phyloP scores from a whole-genome alignment of 2,329 filamentous ascomycete species.

The Capronia americana region DNA sequence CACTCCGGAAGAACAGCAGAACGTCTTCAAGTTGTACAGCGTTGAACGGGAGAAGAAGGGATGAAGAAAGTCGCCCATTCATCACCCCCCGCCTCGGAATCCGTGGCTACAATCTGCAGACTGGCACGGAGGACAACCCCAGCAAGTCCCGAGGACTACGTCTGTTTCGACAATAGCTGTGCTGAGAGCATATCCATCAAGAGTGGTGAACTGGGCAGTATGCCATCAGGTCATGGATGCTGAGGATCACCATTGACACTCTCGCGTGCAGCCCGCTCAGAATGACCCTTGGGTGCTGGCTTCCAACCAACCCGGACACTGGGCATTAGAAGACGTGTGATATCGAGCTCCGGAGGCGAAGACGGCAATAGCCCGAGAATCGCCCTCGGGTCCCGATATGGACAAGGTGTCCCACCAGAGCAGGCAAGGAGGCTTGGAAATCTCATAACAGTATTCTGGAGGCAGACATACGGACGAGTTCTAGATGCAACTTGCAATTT shows the following conservation, averaged over 20 bases:
- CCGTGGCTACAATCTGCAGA: background rate
- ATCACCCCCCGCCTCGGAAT: background rate
- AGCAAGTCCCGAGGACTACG: background rate
- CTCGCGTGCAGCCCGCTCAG: background rate
- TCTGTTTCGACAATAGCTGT: background rate
- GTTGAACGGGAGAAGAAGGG: conserved; percentile 28
- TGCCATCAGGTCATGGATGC: background rate
- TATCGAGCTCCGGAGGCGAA: background rate
- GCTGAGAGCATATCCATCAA: background rate
- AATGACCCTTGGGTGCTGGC: background rate
- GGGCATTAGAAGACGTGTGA: background rate
- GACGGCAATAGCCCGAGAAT: background rate
- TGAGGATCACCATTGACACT: background rate
- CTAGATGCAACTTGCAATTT: no score
- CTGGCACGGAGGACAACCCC: background rate
- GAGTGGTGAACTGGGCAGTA: background rate
- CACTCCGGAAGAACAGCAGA: conserved; percentile 26
- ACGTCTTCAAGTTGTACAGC: conserved; percentile 28
- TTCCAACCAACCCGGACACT: background rate
- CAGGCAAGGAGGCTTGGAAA: background rate
- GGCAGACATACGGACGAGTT: background rate
- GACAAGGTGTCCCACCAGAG: background rate
- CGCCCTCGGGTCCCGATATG: background rate
- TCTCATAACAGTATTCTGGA: background rate
- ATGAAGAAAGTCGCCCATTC: conserved; percentile 14